A percentile compares a stretch with the other conserved stretches of the same genome.
These are phyloP conservation scores for Pseudozyma hubeiensis DNA, from an alignment of 1,284 basidiomycete species.

Conservation along the genomic window DNA sequence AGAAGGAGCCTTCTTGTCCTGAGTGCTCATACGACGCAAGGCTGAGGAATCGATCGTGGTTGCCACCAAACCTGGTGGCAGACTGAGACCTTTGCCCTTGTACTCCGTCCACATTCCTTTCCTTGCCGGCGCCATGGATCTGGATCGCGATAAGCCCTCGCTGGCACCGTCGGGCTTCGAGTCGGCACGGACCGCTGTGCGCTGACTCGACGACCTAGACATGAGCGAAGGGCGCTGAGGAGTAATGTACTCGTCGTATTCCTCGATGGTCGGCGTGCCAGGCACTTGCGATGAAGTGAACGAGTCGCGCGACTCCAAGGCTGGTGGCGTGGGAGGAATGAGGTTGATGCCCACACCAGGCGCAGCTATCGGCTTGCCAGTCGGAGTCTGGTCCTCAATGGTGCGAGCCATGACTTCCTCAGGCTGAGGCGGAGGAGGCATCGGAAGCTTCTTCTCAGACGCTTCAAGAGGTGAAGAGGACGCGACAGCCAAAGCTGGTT, in stretches of 20 bases:
- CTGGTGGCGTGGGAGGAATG: constrained; percentile 63
- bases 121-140: constrained; percentile 34
- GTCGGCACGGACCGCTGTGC: constrained; percentile 24
- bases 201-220: constrained; percentile 49
- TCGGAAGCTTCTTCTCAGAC: constrained; percentile 49
- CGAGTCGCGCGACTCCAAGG: constrained; percentile 43
- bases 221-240: constrained; percentile 36
- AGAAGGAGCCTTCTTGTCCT: constrained; percentile 24
- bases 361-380: constrained; percentile 29
- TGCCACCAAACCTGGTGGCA: constrained; percentile 55
- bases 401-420: constrained; percentile 33
- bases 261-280: constrained; percentile 34
- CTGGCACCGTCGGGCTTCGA: constrained; percentile 8
- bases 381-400: constrained; percentile 48
- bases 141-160: constrained; percentile 31
- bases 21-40: constrained; percentile 25
- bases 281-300: constrained; percentile 40
- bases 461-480: constrained; percentile 5
- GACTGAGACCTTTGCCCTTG: constrained; percentile 55
- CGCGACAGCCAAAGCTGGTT: constrained; percentile 5
- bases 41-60: constrained; percentile 55
- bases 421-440: constrained; percentile 49
- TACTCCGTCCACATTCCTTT: constrained; percentile 48
- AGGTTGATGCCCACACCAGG: constrained; percentile 55
- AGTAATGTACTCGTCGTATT: constrained; percentile 18